Base-by-base conservation (phyloP, 1,284 basidiomycete genomes). In the Porogramme epimiltina region DNA sequence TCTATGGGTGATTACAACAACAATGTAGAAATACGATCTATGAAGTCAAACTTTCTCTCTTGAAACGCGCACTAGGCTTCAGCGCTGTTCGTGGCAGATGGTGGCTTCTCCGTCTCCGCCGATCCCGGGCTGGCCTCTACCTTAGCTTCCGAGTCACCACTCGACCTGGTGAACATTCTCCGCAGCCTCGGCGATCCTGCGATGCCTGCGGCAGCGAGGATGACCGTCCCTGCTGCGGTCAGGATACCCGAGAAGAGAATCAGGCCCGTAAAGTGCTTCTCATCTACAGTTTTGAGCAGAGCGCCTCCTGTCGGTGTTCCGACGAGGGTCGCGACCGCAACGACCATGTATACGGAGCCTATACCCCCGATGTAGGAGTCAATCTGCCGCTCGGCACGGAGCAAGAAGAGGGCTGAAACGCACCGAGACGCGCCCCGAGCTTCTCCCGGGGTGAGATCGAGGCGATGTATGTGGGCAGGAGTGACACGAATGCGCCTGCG, bases 391-490 rank as follows among this genome's bases (percentile, higher is more conserved):
- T 42, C 33, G 11, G 23, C 28, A 24, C 16, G 6, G 13, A 31
- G 18, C 6, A 10, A 19, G 34, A 10, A 20, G 16, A 20, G 20
- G 38, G 25, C 18, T n/a, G n/a, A n/a, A n/a, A 49, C 65, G 16
- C 38, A 65, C 67, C 67, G 18, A 67, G 48, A 37, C 67, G 56
- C 3, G 64, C 67, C 2, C 67, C 67, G 52, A 63, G 66, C 11
- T 58, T 56, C 33, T 67, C 63, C 8, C 59, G 43, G 2, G 67
- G 66, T 11, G 80, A 80, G 54, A 85, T 85, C 54, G 80, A 77
- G n/a, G 79, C 81, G 8, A 86, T 76, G 56, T 84, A 85, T 0
- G 84, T 82, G 3, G 78, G 82, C 26, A 86, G 64, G 24, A 86
- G 71, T n/a, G 80, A 79, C 25, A 85, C 79, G 61, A 84, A 81